Evolutionary conservation across 225 moss, liverwort and hornwort genomes (phyloP), one percentile per base, ranked within the genome.

Genomic region (Pseudisothecium myosuroides): DNA sequence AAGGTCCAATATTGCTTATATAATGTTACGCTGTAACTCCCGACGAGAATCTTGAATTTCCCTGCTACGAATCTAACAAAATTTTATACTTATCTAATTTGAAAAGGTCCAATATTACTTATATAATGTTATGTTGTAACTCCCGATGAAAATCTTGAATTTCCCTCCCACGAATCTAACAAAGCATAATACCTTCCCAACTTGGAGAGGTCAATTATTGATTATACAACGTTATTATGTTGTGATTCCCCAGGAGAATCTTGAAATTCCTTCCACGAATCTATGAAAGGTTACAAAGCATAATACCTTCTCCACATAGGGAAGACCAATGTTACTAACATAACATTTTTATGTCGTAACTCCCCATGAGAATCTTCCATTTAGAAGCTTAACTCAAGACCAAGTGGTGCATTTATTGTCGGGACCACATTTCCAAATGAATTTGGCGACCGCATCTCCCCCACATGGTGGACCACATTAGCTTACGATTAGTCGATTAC

Each of bases 181-280:
- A 16, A 64, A 64, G 16, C 17, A 64, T 29, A 31, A 32, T 9
- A 17, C 41, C 71, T 41, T 26, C 26, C 3, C 8, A 76, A 76
- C 21, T 12, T 32, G 1, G 5, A 50, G 8, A 8, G 8, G 76
- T 2, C 13, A 5, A 20, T 12, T 0, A 4, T 20, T 50, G 12
- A 1, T 12, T 11, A 31, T 8, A 34, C 14, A 23, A 52, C 47
- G 16, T 9, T 21, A 54, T 9, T 21, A 54, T 36, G 4, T 31
- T 31, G 11, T 10, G 47, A 74, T 0, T 18, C 18, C 74, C 29
- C 0, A 47, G 11, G 17, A 29, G 7, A 47, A 74, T 47, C 11
- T 29, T 17, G 7, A 66, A 2, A 10, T 31, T 9, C 6, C 2
- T 29, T 3, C 4, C 3, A 2, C 1, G 6, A 29, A 74, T 74